phyloP scores from a whole-genome alignment of 768 basidiomycete genomes.

The Lactarius vividus region DNA sequence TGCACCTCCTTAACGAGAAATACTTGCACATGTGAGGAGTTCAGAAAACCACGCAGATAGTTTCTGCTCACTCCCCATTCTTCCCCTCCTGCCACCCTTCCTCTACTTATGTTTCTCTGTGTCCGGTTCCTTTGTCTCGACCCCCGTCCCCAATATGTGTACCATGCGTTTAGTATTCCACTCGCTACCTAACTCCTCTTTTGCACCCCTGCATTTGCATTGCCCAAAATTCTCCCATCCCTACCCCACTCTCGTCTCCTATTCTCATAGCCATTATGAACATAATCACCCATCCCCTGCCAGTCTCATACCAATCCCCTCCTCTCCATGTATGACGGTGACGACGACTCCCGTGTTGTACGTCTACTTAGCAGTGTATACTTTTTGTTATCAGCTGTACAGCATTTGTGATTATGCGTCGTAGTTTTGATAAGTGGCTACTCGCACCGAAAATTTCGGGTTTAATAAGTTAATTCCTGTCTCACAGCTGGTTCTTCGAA shows the following conservation, averaged over 20 bases:
- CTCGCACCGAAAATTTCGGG: not conserved
- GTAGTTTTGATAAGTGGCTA: not conserved
- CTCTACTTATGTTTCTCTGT: slow-evolving; percentile 6
- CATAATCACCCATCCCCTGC: slow-evolving; percentile 13
- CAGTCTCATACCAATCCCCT: slow-evolving; percentile 1
- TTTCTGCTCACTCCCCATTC: not conserved
- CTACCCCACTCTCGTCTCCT: not conserved
- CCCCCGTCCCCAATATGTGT: slow-evolving; percentile 21
- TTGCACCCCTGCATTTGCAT: slow-evolving; percentile 6
- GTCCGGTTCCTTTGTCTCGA: slow-evolving; percentile 9
- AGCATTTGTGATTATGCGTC: slow-evolving; percentile 5
- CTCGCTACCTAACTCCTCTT: not conserved
- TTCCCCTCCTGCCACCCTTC: not conserved
- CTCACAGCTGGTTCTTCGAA: not conserved
- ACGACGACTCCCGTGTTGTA: slow-evolving; percentile 14
- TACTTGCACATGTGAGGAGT: slow-evolving; percentile 45
- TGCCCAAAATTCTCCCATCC: slow-evolving; percentile 7
- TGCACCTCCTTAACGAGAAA: slow-evolving; percentile 83
- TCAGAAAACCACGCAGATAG: not conserved
- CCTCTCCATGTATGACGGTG: slow-evolving; percentile 7
- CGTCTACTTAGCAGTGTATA: slow-evolving; percentile 20
- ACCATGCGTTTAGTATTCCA: slow-evolving; percentile 24
- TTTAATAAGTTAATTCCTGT: not conserved
- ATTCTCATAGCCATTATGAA: not conserved
- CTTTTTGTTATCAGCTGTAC: slow-evolving; percentile 19